Conservation (phyloP, 306 rosid species). For the Lathyrus tuberosus region DNA sequence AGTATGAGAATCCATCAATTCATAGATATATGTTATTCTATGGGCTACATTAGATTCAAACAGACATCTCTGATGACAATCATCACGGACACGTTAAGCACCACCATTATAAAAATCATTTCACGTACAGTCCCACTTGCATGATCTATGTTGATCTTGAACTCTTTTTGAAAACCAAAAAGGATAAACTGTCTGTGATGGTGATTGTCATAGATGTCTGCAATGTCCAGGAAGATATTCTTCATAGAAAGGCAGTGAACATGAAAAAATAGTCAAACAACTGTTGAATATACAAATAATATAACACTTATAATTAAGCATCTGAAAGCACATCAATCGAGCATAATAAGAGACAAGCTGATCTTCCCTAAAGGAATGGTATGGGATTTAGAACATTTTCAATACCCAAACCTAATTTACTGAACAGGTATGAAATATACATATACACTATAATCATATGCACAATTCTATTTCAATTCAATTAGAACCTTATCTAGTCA, state of each 20-base stretch:
- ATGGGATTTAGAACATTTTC: slow-evolving; percentile 6
- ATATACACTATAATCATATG: slow-evolving; percentile 2
- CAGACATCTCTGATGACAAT: slow-evolving; percentile 67
- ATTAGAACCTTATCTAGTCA: slow-evolving; percentile 22
- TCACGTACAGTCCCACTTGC: slow-evolving; percentile 71
- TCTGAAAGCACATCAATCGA: slow-evolving; percentile 14
- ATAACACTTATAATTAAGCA: slow-evolving; percentile 21
- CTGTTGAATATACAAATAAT: slow-evolving; percentile 43
- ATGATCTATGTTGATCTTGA: slow-evolving; percentile 56
- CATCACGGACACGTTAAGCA: slow-evolving; percentile 70
- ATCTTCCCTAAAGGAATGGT: neutral
- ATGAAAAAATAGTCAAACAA: slow-evolving; percentile 55
- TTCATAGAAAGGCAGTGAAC: slow-evolving; percentile 59
- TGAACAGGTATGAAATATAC: neutral
- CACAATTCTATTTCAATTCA: neutral
- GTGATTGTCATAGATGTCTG: slow-evolving; percentile 71
- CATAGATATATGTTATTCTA: slow-evolving; percentile 20
- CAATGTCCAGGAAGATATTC: slow-evolving; percentile 54
- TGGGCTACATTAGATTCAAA: slow-evolving; percentile 20
- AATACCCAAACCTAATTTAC: slow-evolving; percentile 17
- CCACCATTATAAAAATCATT: slow-evolving; percentile 50
- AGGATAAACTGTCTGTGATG: slow-evolving; percentile 65
- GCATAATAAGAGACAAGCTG: slow-evolving; percentile 22
- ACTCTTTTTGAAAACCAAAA: slow-evolving; percentile 65
- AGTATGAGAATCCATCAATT: slow-evolving; percentile 26